Base-by-base conservation (phyloP, 2,329 filamentous ascomycete species). In the Pyrenophora graminea region DNA sequence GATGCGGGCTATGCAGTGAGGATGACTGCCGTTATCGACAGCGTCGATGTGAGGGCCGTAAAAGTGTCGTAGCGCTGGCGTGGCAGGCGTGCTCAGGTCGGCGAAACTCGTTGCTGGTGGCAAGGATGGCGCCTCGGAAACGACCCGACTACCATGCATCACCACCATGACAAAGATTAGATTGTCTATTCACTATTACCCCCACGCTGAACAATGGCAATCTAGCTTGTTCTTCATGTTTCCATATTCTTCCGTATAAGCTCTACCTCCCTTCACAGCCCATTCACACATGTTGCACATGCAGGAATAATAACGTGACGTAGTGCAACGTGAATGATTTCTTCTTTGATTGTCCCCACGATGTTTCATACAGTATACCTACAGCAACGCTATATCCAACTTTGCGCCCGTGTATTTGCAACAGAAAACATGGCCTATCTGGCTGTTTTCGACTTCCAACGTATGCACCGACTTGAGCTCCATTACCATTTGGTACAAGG, bases 71-170 rank as follows among this genome's bases (percentile, higher is more conserved):
- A 33, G 43, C 44, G 44, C 44, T 39, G 50, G 39, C 40, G 45
- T 51, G 48, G 44, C 44, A 32, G 50, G 39, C 40, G 45, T 51
- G 48, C 27, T 48, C 45, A 50, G 41, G 48, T 53, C 45, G 58
- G 55, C 52, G 53, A 54, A 51, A 47, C 39, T 52, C 42, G 47
- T 46, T 32, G 48, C 45, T 48, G 50, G 48, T 51, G 50, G 55
- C 51, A 51, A 54, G 48, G 44, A 56, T 51, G 51, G 55, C 55
- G 50, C 58, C 52, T 55, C 41, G 45, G 43, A 25, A 48, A 34
- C 37, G 34, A 50, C 17, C 39, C 38, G 37, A 21, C 37, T 18
- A 21, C 39, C 21, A 21, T 15, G 23, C 23, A 25, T 48, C 21
- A 19, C 32, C 39, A 32, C 19, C 10, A 32, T 43, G 46, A 43